phyloP scores from a whole-genome alignment of 352 stramenopile genomes.

The Globisporangium cederbergense region DNA sequence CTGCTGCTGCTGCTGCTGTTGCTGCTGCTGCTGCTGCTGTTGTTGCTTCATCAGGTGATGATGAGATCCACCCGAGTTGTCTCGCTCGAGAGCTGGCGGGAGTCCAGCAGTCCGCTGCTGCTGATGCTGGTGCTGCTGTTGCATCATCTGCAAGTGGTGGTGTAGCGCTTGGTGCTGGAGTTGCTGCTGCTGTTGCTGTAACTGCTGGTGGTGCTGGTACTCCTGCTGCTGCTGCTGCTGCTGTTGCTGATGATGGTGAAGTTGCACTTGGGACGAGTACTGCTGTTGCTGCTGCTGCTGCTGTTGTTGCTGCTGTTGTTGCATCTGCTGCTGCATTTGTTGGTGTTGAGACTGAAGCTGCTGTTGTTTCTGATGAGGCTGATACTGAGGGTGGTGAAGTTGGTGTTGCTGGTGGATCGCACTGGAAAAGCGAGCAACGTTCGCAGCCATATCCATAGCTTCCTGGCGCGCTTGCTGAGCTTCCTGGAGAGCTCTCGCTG shows the following conservation, averaged over 20 bases:
- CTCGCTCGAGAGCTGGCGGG: constrained; percentile 13
- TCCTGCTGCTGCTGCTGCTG: constrained; percentile 41
- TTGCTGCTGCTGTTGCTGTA: constrained; percentile 44
- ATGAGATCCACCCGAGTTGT: constrained; percentile 23
- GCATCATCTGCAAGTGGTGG: constrained; percentile 39
- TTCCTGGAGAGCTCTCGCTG: constrained; percentile 69
- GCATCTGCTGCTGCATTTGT: constrained; percentile 19
- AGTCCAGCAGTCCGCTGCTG: constrained; percentile 21
- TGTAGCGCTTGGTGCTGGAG: constrained; percentile 45
- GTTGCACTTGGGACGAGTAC: constrained; percentile 28
- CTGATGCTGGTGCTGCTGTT: constrained; percentile 50
- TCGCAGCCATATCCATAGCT: constrained; percentile 80
- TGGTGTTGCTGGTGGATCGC: constrained; percentile 66
- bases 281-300: constrained; percentile 30
- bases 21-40: constrained; percentile 24
- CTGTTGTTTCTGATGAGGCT: constrained; percentile 11
- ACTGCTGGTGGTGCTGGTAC: constrained; percentile 42
- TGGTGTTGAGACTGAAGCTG: constrained; percentile 28
- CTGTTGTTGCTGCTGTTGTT: constrained; percentile 16
- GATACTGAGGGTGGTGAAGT: constrained; percentile 17
- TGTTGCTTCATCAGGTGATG: constrained; percentile 50
- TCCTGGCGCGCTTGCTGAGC: constrained; percentile 74
- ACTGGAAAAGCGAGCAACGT: constrained; percentile 64
- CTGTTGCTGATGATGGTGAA: constrained; percentile 37
- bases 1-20: constrained; percentile 26